Evolutionary conservation across 495 filamentous ascomycete species (phyloP), one percentile per base, ranked within the genome.

Genomic region (Antarctomyces pellizariae): DNA sequence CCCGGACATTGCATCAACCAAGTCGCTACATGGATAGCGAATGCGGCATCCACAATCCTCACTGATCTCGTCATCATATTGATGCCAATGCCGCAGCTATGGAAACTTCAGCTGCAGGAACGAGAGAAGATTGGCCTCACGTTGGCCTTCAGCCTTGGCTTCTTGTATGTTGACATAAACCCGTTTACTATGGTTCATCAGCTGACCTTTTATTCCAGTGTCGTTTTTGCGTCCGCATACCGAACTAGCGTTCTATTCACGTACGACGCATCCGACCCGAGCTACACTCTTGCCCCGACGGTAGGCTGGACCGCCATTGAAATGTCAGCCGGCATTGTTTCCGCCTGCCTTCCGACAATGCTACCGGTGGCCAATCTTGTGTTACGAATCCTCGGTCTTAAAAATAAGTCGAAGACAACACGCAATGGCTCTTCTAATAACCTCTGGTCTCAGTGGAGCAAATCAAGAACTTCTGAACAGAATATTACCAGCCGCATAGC

Each of bases 271-370:
- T 7, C 8, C 13, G 48, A 53, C 30, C 40, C 47, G 2, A 43
- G 45, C 28, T 56, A 52, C 32, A 35, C 43, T 22, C 41, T 55
- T n/a, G 50, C 51, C 8, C 42, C 38, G n/a, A 47, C 51, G 17
- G 44, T 49, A 15, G 43, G 38, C 31, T 56, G 54, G 54, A 51
- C 47, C 14, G 39, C 46, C 16, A 54, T 55, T 37, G 53, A 58
- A 35, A 49, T 53, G 42, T 45, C 53, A 13, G 48, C 48, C 21
- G 52, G 51, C 8, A 55, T 58, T 39, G 39, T 57, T 8, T 53
- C 44, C 16, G 53, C 53, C 29, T 54, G 50, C 34, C 47, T 58
- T 8, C 53, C 53, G 3, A 54, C 52, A n/a, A 28, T 58, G 8
- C 42, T 41, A 1, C 53, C 53, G 9, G 36, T 45, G 4, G 16